These are phyloP conservation scores for Pleurotus pulmonarius DNA, from an alignment of 768 basidiomycete species.

Conservation along the genomic window DNA sequence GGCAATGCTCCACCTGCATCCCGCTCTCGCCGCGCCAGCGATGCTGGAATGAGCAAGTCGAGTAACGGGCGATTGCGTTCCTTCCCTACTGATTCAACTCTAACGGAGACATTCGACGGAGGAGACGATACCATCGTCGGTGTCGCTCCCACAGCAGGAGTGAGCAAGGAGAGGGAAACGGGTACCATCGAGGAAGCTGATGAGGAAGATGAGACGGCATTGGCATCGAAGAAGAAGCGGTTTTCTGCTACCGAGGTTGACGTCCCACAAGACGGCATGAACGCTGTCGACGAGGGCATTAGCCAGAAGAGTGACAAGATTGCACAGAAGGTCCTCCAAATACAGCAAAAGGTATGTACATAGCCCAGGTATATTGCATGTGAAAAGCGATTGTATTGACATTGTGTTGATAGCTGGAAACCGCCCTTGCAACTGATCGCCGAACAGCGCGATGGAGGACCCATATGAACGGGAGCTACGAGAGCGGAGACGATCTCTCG, in stretches of 20 bases:
- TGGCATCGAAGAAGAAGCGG: constrained; percentile 61
- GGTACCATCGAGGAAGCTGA: constrained; percentile 53
- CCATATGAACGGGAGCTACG: constrained; percentile 27
- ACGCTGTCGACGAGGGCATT: constrained; percentile 83
- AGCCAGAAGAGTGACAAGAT: constrained; percentile 84
- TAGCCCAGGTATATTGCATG: background rate
- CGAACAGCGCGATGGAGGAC: constrained; percentile 36
- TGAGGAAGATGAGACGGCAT: constrained; percentile 44
- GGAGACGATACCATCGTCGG: constrained; percentile 3
- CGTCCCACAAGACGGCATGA: constrained; percentile 71
- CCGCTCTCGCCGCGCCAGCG: constrained; percentile 59
- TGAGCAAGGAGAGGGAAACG: constrained; percentile 6
- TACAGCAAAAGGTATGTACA: constrained; percentile 81
- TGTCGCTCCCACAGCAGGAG: background rate
- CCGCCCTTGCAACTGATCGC: constrained; percentile 63
- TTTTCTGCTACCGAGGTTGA: constrained; percentile 74
- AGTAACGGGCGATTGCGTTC: constrained; percentile 58
- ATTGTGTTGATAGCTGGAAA: constrained; percentile 56
- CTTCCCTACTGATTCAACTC: constrained; percentile 75
- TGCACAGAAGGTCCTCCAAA: constrained; percentile 81
- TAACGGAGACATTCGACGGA: constrained; percentile 22
- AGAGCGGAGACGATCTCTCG: constrained; percentile 55
- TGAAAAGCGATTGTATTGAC: background rate
- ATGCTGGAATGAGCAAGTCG: constrained; percentile 31
- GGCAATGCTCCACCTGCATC: constrained; percentile 22